These are phyloP conservation scores for Colletotrichum tanaceti DNA, from an alignment of 2,329 filamentous ascomycete genomes.

Conservation along the genomic window DNA sequence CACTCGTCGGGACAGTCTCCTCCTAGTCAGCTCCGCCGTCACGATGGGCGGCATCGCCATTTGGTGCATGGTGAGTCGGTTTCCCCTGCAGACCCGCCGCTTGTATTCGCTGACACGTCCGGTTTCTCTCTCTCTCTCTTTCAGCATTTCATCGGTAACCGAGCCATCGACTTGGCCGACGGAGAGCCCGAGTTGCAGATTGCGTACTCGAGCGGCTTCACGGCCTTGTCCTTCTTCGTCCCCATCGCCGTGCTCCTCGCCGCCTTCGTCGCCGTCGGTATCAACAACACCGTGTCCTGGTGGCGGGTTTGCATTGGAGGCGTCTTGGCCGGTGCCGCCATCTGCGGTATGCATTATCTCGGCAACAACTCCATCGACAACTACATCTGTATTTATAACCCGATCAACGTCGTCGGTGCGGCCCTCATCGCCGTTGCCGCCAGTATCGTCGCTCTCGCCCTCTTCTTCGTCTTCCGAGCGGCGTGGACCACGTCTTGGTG, in stretches of 20 bases:
- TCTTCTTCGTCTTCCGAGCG: constrained; percentile 82
- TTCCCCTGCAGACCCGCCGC: constrained; percentile 45
- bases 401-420: constrained; percentile 73
- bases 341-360: constrained; percentile 89
- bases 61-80: constrained; percentile 72
- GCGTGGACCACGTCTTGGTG: constrained; percentile 84
- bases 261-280: constrained; percentile 77
- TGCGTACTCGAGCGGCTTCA: constrained; percentile 77
- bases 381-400: constrained; percentile 73
- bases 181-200: constrained; percentile 75
- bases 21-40: constrained; percentile 72
- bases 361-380: constrained; percentile 87
- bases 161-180: constrained; percentile 77
- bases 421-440: constrained; percentile 78
- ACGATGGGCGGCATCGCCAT: constrained; percentile 81
- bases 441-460: constrained; percentile 74
- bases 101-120: constrained; percentile 51
- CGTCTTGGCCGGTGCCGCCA: constrained; percentile 76
- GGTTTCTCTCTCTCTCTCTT: constrained; percentile 44
- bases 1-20: constrained; percentile 57
- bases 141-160: constrained; percentile 88
- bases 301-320: constrained; percentile 72
- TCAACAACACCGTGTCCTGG: constrained; percentile 67
- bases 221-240: constrained; percentile 81
- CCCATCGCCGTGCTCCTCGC: constrained; percentile 79